Percentiles rank a stretch among this genome's conserved stretches.
phyloP scores from a whole-genome alignment of 2,329 filamentous ascomycete genomes.

The Penicillium polonicum region DNA sequence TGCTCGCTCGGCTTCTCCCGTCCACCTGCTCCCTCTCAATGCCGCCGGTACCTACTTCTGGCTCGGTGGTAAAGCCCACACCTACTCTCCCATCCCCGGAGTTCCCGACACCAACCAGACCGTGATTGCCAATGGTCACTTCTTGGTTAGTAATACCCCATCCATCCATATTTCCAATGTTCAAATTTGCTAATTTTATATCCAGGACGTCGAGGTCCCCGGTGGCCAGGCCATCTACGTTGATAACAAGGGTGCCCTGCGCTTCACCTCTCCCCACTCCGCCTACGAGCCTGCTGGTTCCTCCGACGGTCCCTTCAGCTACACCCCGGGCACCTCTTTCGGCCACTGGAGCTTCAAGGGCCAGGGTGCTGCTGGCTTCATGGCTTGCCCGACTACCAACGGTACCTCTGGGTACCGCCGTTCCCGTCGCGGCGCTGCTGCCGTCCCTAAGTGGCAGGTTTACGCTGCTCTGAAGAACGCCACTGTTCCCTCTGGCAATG shows the following conservation, averaged over 20 bases:
- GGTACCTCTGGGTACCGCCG: slow-evolving; percentile 7
- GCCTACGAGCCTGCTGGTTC: slow-evolving; percentile 51
- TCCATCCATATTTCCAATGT: not conserved
- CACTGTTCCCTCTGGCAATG: slow-evolving; percentile 39
- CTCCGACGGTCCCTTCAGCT: slow-evolving; percentile 50
- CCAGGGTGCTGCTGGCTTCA: slow-evolving; percentile 39
- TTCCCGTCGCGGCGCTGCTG: slow-evolving; percentile 10
- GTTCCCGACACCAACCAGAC: slow-evolving; percentile 47
- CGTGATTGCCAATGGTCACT: slow-evolving; percentile 42
- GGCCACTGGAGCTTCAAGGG: slow-evolving; percentile 32
- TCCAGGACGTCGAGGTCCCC: slow-evolving; percentile 54
- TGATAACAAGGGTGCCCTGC: slow-evolving; percentile 52
- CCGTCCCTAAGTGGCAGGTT: slow-evolving; percentile 36
- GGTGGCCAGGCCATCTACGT: slow-evolving; percentile 64
- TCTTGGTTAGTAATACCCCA: slow-evolving; percentile 30
- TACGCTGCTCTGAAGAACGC: slow-evolving; percentile 40
- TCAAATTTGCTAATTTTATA: slow-evolving; percentile 18
- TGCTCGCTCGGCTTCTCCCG: slow-evolving; percentile 46
- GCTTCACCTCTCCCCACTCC: slow-evolving; percentile 59
- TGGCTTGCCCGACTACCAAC: slow-evolving; percentile 41
- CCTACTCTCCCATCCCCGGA: slow-evolving; percentile 48
- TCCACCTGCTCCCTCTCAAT: slow-evolving; percentile 49
- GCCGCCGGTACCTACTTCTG: slow-evolving; percentile 50
- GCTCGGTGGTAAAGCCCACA: slow-evolving; percentile 47
- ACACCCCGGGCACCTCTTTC: slow-evolving; percentile 27